phyloP scores from a whole-genome alignment of 768 basidiomycete genomes.

The Cytidiella melzeri region DNA sequence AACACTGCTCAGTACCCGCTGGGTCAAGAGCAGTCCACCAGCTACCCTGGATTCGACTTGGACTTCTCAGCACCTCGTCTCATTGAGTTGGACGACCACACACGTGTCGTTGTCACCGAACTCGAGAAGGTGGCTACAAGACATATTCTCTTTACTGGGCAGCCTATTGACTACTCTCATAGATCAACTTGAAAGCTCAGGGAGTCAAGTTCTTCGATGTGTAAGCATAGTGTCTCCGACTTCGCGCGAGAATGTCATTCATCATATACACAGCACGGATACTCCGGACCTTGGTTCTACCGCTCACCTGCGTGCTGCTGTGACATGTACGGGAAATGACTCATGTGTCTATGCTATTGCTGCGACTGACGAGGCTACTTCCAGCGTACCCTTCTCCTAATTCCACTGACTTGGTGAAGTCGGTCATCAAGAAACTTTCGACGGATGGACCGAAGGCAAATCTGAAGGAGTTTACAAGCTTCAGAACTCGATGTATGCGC shows the following conservation, averaged over 20 bases:
- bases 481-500: slow-evolving; percentile 68
- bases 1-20: slow-evolving; percentile 36
- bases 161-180: slow-evolving; percentile 5
- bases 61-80: slow-evolving; percentile 70
- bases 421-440: slow-evolving; percentile 62
- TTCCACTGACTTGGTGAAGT: slow-evolving; percentile 49
- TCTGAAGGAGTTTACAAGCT: slow-evolving; percentile 61
- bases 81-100: slow-evolving; percentile 66
- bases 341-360: slow-evolving; percentile 3
- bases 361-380: background rate
- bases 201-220: slow-evolving; percentile 87
- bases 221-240: slow-evolving; percentile 31
- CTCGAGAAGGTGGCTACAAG: slow-evolving; percentile 75
- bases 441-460: slow-evolving; percentile 59
- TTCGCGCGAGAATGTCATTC: background rate
- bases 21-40: slow-evolving; percentile 15
- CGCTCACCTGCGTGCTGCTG: slow-evolving; percentile 30
- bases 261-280: slow-evolving; percentile 53
- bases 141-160: background rate
- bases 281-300: slow-evolving; percentile 51
- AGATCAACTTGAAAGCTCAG: slow-evolving; percentile 75
- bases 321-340: slow-evolving; percentile 31
- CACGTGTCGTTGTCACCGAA: slow-evolving; percentile 80
- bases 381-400: slow-evolving; percentile 48
- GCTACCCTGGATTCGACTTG: slow-evolving; percentile 57